Conservation (phyloP, 2,329 filamentous ascomycete genomes). For the Aspergillus carbonarius region DNA sequence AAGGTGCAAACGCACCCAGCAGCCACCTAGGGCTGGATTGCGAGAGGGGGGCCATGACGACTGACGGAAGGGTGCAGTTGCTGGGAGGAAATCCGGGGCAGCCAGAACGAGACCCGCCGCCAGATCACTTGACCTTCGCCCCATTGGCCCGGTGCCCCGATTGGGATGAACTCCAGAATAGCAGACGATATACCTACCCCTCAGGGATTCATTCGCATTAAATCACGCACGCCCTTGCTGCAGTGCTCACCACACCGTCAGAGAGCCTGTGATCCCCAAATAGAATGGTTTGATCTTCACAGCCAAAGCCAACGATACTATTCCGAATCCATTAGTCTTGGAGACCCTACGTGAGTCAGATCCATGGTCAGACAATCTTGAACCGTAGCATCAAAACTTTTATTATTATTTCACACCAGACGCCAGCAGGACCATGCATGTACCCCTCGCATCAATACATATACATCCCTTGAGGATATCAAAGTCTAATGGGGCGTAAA, state of each 20-base stretch:
- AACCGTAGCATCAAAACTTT: constrained; percentile 14
- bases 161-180: neutral
- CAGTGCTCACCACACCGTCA: neutral
- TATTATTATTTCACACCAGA: constrained; percentile 28
- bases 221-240: neutral
- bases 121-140: constrained; percentile 1
- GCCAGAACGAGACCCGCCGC: neutral
- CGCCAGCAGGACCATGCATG: constrained; percentile 34
- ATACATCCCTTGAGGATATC: constrained; percentile 38
- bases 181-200: neutral
- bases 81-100: neutral
- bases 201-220: neutral
- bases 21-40: constrained; percentile 21
- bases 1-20: constrained; percentile 1
- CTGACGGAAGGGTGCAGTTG: constrained; percentile 12
- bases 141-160: neutral
- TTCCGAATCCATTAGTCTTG: too few species aligned
- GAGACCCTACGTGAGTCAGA: neutral
- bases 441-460: constrained; percentile 33
- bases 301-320: too few species aligned
- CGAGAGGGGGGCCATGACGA: constrained; percentile 23
- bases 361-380: neutral
- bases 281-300: too few species aligned
- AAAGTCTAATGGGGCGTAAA: constrained; percentile 27
- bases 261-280: neutral